These are phyloP conservation scores for Vaccinium vitisidaea DNA, from an alignment of 148 eudicot genomes.

Conservation along the genomic window DNA sequence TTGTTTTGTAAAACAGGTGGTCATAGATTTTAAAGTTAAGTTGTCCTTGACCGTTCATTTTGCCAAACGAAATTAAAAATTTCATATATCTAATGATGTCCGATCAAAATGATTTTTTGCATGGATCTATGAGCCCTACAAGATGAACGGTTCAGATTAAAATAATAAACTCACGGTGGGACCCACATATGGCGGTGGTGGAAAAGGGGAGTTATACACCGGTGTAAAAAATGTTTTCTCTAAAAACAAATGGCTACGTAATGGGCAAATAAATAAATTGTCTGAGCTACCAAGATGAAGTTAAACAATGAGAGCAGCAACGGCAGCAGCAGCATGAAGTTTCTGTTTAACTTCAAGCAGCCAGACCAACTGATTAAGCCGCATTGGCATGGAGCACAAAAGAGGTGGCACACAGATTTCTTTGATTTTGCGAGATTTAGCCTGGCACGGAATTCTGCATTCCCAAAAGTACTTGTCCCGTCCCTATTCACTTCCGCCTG, in stretches of 20 bases:
- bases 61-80: no score
- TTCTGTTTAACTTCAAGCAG: slow-evolving; percentile 7
- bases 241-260: not conserved
- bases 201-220: no score
- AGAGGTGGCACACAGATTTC: not conserved
- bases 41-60: no score
- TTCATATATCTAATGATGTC: no score
- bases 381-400: not conserved
- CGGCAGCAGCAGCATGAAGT: not conserved
- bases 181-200: no score
- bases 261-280: not conserved
- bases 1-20: no score
- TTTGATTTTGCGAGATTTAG: not conserved
- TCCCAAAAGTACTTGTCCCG: not conserved
- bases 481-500: not conserved
- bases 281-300: not conserved
- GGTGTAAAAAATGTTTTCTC: no score
- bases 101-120: no score
- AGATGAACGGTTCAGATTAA: no score
- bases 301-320: not conserved
- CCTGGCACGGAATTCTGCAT: not conserved
- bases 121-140: no score
- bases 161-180: no score
- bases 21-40: no score
- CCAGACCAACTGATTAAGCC: not conserved